Base-by-base conservation (phyloP, 2,329 filamentous ascomycete species). In the Drechslera avenae region DNA sequence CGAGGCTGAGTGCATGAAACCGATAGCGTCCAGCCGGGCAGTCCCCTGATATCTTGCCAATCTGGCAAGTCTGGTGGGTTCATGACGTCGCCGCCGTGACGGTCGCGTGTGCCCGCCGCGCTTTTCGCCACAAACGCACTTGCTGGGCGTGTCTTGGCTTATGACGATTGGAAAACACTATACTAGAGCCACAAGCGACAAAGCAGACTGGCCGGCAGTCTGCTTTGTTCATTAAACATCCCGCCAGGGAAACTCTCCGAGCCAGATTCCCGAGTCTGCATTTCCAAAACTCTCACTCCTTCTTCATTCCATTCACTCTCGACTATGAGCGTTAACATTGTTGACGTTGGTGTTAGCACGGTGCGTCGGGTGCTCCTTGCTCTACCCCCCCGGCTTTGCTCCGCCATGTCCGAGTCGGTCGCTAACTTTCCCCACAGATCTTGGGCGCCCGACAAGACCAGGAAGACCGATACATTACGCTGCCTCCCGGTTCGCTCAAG, bases 391-490 rank as follows among this genome's bases (percentile, higher is more conserved):
- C 17, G 21, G 34, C 32, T 12, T 12, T 28, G 17, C 34, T 30
- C 52, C 39, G 40, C 18, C 35, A 48, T 31, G 17, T 34, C 46
- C 50, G 43, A 52, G 9, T 23, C 39, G 26, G 26, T 48, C 50
- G 56, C 61, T 63, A 57, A 66, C 40, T 28, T 37, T 36, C 43
- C 47, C 47, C 50, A 50, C 53, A 66, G 63, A 56, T 62, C 31
- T 53, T 59, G 21, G 63, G 63, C 16, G 59, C 55, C 19, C 56
- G 63, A 16, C 50, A 53, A 30, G 50, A 62, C 26, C 63, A 66
- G 28, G 62, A 66, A 44, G 63, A 66, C 49, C 52, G 63, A 14
- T 63, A 60, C 35, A 56, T 60, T 7, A 50, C 50, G 4, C 42
- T 64, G 19, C 34, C 46, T 23, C 56, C 62, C 10, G 60, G 62